phyloP scores from a whole-genome alignment of 345 rosid genomes.

The Brassica carinata region DNA sequence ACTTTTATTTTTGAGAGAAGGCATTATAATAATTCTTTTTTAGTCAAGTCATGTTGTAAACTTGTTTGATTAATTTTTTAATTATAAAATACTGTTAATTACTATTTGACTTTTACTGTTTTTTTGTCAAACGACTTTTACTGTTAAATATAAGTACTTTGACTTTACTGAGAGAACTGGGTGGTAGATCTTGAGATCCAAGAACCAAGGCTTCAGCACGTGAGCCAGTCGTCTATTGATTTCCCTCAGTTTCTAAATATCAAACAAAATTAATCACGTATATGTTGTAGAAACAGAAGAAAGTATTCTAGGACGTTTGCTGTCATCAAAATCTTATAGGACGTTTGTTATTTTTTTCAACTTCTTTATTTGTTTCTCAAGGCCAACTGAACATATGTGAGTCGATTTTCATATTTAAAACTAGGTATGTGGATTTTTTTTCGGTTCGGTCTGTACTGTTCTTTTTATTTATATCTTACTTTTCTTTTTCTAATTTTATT shows the following conservation, averaged over 20 bases:
- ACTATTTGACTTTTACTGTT: slow-evolving; percentile 30
- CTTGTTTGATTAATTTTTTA: neutral
- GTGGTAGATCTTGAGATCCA: slow-evolving; percentile 40
- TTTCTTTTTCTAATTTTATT: no score
- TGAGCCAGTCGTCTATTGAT: slow-evolving; percentile 33
- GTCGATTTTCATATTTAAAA: no score
- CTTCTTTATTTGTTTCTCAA: no score
- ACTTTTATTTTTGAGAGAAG: no score
- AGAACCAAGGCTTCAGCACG: slow-evolving; percentile 34
- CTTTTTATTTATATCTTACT: no score
- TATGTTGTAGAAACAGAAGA: no score
- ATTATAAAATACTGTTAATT: neutral
- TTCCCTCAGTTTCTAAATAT: slow-evolving; percentile 9
- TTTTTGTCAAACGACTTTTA: slow-evolving; percentile 7
- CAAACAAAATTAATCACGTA: slow-evolving; percentile 5
- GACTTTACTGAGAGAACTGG: slow-evolving; percentile 14
- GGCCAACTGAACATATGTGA: no score
- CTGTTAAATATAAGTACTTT: neutral
- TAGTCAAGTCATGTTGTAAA: neutral
- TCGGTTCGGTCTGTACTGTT: no score
- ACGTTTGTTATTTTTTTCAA: no score
- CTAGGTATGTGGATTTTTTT: no score
- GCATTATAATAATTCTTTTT: neutral
- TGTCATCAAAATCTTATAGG: no score
- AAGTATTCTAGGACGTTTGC: no score